phyloP scores from a whole-genome alignment of 495 filamentous ascomycete species.

The Neurospora sp. region DNA sequence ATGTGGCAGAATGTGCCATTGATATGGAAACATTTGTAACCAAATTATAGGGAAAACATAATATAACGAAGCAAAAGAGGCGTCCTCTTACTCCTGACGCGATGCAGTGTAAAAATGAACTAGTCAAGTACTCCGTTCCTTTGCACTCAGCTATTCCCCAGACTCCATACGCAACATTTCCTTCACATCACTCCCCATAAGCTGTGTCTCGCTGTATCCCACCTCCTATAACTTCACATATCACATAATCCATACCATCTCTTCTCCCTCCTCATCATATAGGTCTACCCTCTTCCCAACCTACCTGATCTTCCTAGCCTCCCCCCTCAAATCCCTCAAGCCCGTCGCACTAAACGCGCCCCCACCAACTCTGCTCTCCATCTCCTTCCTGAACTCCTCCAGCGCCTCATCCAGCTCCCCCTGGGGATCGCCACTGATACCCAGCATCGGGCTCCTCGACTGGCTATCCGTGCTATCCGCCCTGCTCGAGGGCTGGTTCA shows the following conservation, averaged over 20 bases:
- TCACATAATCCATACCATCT: neutral
- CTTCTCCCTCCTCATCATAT: neutral
- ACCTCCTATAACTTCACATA: neutral
- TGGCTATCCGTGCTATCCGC: constrained; percentile 31
- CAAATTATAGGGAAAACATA: neutral
- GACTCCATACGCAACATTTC: neutral
- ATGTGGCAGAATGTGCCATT: neutral
- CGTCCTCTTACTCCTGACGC: neutral
- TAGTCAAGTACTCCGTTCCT: neutral
- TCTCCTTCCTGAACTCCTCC: constrained; percentile 56
- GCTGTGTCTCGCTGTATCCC: neutral
- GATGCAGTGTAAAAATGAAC: neutral
- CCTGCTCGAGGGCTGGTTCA: constrained; percentile 14
- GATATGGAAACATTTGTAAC: neutral
- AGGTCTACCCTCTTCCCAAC: neutral
- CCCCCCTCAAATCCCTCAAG: neutral
- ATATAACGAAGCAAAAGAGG: neutral
- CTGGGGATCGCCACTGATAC: constrained; percentile 66
- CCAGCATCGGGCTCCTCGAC: constrained; percentile 50
- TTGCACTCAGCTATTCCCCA: neutral
- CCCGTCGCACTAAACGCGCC: constrained; percentile 20
- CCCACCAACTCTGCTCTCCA: constrained; percentile 35
- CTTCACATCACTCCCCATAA: neutral
- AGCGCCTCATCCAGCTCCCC: constrained; percentile 73
- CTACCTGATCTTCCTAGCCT: neutral